Evolutionary conservation across 1,139 yeast species (phyloP).

Genomic region (Suhomyces panamericanus): DNA sequence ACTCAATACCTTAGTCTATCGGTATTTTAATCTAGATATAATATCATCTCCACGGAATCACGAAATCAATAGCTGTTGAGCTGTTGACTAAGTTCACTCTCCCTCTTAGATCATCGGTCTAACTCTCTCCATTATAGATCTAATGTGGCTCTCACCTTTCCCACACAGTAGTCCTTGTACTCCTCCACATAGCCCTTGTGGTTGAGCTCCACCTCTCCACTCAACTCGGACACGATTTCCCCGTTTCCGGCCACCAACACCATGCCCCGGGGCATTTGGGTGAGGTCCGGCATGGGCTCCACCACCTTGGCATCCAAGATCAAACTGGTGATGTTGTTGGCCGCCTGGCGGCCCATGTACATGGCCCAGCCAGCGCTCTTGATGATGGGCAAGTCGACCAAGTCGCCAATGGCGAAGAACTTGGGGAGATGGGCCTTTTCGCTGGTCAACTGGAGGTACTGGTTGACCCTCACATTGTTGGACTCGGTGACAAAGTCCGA

Average conservation of each 20-base stretch:
- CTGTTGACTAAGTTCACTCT: no score
- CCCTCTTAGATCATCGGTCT: no score
- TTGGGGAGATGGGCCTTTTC: conserved; percentile 18
- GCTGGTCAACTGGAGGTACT: conserved; percentile 36
- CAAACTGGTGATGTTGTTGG: conserved; percentile 38
- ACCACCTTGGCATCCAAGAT: conserved; percentile 32
- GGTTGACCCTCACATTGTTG: conserved; percentile 36
- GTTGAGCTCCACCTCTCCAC: conserved; percentile 38
- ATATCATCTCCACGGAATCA: no score
- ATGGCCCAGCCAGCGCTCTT: conserved; percentile 53
- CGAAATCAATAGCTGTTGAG: no score
- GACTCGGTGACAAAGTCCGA: conserved; percentile 25
- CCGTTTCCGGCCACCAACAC: conserved; percentile 45
- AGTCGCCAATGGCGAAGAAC: conserved; percentile 43
- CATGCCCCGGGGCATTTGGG: conserved; percentile 43
- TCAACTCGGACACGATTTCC: conserved; percentile 41
- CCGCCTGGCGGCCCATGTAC: conserved; percentile 44
- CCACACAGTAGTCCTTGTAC: conserved; percentile 40
- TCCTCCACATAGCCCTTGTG: conserved; percentile 39
- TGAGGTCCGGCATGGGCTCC: conserved; percentile 39
- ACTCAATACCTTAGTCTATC: no score
- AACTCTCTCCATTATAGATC: conserved; percentile 10
- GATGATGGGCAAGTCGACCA: conserved; percentile 42
- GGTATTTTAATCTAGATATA: no score
- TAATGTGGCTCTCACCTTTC: conserved; percentile 27